Conservation (phyloP, 2,329 filamentous ascomycete genomes). For the Aspergillus transmontanensis region DNA sequence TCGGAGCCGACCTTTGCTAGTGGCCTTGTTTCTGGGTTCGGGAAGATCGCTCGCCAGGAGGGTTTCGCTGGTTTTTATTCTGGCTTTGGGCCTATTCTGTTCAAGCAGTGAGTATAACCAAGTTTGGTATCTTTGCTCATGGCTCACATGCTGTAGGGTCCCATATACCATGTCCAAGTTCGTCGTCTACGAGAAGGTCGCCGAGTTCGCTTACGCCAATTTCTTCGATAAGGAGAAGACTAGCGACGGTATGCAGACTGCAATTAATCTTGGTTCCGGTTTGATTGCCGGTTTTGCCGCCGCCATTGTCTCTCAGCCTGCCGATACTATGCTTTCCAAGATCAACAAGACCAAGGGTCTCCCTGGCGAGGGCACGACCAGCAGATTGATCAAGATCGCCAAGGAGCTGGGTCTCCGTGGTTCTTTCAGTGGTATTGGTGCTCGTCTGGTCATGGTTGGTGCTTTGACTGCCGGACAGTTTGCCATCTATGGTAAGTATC, state of each 20-base stretch:
- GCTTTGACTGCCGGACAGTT: conserved; percentile 79
- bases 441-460: conserved; percentile 75
- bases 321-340: conserved; percentile 92
- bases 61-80: conserved; percentile 86
- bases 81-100: conserved; percentile 83
- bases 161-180: conserved; percentile 96
- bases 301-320: conserved; percentile 83
- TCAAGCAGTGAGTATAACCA: conserved; percentile 68
- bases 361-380: conserved; percentile 80
- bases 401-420: conserved; percentile 81
- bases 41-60: conserved; percentile 81
- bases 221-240: conserved; percentile 72
- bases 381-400: conserved; percentile 82
- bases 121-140: not conserved
- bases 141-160: conserved; percentile 57
- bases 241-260: conserved; percentile 71
- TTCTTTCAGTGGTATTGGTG: conserved; percentile 78
- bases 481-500: conserved; percentile 76
- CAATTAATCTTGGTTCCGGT: conserved; percentile 82
- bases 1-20: conserved; percentile 82
- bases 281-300: conserved; percentile 85
- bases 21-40: conserved; percentile 76
- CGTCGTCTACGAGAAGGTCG: conserved; percentile 88
- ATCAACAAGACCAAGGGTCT: conserved; percentile 93
- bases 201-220: conserved; percentile 68